Conservation (phyloP, 2,329 filamentous ascomycete species). For the Xylaria sp. region DNA sequence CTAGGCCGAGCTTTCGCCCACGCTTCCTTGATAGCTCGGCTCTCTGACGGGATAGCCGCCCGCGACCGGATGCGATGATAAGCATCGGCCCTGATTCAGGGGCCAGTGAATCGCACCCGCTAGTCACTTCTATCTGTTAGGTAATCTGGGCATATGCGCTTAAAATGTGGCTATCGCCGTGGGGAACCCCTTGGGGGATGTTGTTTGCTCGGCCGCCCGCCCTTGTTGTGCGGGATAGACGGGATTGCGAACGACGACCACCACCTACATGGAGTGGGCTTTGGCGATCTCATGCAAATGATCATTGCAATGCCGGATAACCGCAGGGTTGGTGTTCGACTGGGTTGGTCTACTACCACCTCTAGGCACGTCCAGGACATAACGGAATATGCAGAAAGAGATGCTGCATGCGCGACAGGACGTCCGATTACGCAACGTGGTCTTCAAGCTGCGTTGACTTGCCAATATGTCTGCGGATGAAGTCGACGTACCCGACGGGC, state of each 20-base stretch:
- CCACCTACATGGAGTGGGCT: background rate
- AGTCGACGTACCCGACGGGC: conserved; percentile 74
- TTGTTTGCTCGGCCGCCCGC: too few relatives aligned
- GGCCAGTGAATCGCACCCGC: conserved; percentile 14
- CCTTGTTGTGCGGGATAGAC: too few relatives aligned
- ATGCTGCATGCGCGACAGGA: background rate
- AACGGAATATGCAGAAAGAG: background rate
- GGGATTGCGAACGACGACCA: too few relatives aligned
- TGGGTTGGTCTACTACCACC: background rate
- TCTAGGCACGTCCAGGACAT: background rate
- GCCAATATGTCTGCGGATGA: conserved; percentile 53
- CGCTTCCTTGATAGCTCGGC: background rate
- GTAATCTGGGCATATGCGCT: conserved; percentile 8
- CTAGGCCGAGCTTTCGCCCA: conserved; percentile 4
- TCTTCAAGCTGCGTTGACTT: conserved; percentile 28
- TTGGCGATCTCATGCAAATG: background rate
- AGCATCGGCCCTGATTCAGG: conserved; percentile 21
- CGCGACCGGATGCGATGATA: conserved; percentile 14
- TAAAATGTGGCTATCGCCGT: conserved; percentile 1
- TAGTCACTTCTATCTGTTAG: conserved; percentile 7
- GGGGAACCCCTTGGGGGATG: too few relatives aligned
- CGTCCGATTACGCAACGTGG: conserved; percentile 16
- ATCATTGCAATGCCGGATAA: background rate
- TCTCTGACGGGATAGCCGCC: conserved; percentile 6
- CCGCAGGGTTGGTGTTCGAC: background rate